Evolutionary conservation across 192 early-diverging fungal genomes (phyloP).

Genomic region (Oehlia diaphana): DNA sequence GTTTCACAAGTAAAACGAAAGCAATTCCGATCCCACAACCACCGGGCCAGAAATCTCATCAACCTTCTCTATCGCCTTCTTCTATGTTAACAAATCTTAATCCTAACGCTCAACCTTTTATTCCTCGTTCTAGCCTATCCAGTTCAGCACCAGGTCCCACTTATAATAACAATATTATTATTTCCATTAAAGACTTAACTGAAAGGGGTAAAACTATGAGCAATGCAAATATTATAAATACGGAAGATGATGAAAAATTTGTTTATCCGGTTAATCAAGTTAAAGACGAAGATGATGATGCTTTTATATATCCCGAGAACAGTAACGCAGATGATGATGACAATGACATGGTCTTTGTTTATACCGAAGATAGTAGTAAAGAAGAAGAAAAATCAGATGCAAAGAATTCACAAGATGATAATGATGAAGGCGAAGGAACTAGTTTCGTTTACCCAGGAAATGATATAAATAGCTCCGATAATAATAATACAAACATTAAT

Average conservation of each 20-base stretch:
- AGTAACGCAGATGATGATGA: not conserved
- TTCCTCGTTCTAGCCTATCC: slow-evolving; percentile 30
- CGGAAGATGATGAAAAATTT: slow-evolving; percentile 5
- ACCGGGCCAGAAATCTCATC: not conserved
- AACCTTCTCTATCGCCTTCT: not conserved
- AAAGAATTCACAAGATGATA: not conserved
- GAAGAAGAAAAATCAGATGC: no score
- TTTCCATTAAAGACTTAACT: not conserved
- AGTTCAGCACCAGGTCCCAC: slow-evolving; percentile 9
- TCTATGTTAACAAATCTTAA: slow-evolving; percentile 1
- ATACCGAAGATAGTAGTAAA: not conserved
- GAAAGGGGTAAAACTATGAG: not conserved
- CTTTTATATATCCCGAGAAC: not conserved
- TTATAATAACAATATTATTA: no score
- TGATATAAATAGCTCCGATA: not conserved
- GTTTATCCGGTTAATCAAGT: not conserved
- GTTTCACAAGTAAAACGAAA: not conserved
- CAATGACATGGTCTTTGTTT: not conserved
- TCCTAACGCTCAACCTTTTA: slow-evolving; percentile 26
- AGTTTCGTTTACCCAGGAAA: not conserved
- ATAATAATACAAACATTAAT: not conserved
- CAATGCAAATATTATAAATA: not conserved
- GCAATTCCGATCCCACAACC: not conserved
- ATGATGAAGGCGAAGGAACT: not conserved
- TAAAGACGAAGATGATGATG: slow-evolving; percentile 23